phyloP scores from a whole-genome alignment of 2,329 filamentous ascomycete species.

The Aspergillus pseudonomiae region DNA sequence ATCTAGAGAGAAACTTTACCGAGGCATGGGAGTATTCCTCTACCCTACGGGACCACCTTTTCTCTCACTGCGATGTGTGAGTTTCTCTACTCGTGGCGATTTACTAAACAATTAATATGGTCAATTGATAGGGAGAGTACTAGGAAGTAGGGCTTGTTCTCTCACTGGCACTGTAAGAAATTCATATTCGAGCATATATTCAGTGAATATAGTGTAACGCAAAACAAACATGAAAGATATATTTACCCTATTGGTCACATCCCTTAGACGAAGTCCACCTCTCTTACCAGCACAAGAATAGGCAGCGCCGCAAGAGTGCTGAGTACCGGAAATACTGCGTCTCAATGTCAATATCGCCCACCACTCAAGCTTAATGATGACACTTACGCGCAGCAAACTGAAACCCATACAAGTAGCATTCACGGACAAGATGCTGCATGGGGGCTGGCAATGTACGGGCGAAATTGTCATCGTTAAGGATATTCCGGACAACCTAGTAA shows the following conservation, averaged over 20 bases:
- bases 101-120: too few relatives aligned
- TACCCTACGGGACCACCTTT: too few relatives aligned
- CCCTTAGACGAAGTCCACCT: background rate
- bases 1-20: too few relatives aligned
- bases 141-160: too few relatives aligned
- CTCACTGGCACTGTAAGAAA: too few relatives aligned
- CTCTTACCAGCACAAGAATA: background rate
- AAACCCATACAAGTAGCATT: background rate
- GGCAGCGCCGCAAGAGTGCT: background rate
- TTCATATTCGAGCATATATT: too few relatives aligned
- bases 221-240: too few relatives aligned
- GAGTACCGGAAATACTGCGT: background rate
- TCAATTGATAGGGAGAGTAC: too few relatives aligned
- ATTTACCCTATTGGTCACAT: background rate
- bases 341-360: background rate
- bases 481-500: background rate
- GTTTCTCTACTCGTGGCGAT: too few relatives aligned
- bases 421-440: background rate
- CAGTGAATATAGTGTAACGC: too few relatives aligned
- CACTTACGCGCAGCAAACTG: background rate
- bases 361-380: background rate
- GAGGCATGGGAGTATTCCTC: too few relatives aligned
- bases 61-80: too few relatives aligned
- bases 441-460: background rate
- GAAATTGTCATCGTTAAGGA: background rate